Conservation (phyloP, 768 basidiomycete genomes). For the Termitomyces sp. region DNA sequence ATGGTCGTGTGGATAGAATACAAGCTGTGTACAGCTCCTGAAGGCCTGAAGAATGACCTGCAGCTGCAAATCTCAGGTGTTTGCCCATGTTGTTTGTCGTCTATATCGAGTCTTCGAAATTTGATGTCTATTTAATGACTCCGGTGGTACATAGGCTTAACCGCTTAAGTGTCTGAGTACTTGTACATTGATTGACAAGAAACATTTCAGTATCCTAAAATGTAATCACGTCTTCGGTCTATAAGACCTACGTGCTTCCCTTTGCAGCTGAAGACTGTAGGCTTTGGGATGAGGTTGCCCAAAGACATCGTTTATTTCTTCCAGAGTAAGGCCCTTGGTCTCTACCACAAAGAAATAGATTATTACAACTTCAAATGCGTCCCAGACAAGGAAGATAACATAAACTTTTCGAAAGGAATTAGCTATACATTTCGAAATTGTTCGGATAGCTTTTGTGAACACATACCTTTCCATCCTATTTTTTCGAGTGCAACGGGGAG, state of each 20-base stretch:
- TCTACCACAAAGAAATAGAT: slow-evolving; percentile 50
- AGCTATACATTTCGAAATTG: neutral
- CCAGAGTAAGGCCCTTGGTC: slow-evolving; percentile 47
- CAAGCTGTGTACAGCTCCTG: slow-evolving; percentile 23
- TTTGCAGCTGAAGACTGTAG: slow-evolving; percentile 25
- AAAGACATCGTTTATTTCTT: slow-evolving; percentile 47
- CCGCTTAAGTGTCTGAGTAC: too few species aligned
- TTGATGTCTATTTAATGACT: neutral
- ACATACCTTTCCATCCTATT: slow-evolving; percentile 44
- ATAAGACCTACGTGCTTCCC: slow-evolving; percentile 1
- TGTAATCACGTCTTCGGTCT: neutral
- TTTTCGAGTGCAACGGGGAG: slow-evolving; percentile 44
- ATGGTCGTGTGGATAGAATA: slow-evolving; percentile 34
- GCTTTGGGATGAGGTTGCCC: slow-evolving; percentile 38
- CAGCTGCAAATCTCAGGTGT: slow-evolving; percentile 22
- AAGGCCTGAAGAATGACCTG: slow-evolving; percentile 8
- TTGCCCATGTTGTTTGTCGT: slow-evolving; percentile 23
- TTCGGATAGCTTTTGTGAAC: neutral
- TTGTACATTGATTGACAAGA: neutral
- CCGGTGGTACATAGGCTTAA: too few species aligned
- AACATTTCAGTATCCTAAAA: neutral
- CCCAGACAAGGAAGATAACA: slow-evolving; percentile 47
- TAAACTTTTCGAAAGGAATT: slow-evolving; percentile 30
- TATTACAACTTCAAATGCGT: slow-evolving; percentile 42
- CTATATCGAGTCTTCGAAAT: neutral